phyloP scores from a whole-genome alignment of 805 yeast genomes.

The Lachancea nothofagi region DNA sequence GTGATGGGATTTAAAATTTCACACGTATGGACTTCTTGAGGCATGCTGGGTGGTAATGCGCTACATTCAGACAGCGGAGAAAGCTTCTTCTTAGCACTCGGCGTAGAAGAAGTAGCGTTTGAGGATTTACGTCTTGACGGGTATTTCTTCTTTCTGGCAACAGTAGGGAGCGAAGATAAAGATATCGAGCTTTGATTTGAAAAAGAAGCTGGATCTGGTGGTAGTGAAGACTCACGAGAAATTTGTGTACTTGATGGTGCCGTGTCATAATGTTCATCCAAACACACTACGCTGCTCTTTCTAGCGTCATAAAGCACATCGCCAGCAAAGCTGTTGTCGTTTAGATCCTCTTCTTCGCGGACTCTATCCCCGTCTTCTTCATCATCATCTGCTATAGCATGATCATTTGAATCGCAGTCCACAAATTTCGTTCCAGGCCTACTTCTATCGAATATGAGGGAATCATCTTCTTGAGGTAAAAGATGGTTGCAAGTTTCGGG shows the following conservation, averaged over 20 bases:
- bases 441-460: constrained; percentile 9
- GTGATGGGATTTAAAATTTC: constrained; percentile 24
- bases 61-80: neutral
- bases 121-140: constrained; percentile 9
- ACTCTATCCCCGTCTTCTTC: constrained; percentile 11
- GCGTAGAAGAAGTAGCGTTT: constrained; percentile 1
- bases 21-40: constrained; percentile 16
- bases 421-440: constrained; percentile 12
- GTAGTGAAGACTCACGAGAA: constrained; percentile 6
- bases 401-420: constrained; percentile 12
- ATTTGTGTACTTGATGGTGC: constrained; percentile 6
- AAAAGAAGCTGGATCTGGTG: neutral
- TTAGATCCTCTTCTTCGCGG: constrained; percentile 12
- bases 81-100: constrained; percentile 4
- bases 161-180: constrained; percentile 1
- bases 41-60: neutral
- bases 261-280: constrained; percentile 1
- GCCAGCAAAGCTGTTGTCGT: constrained; percentile 13
- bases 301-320: constrained; percentile 18
- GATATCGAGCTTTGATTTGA: constrained; percentile 1
- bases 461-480: constrained; percentile 6
- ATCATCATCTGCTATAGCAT: constrained; percentile 8
- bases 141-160: constrained; percentile 5
- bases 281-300: constrained; percentile 6
- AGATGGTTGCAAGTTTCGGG: constrained; percentile 1